Conservation (phyloP, 768 basidiomycete genomes). For the Pleurotus djamor region DNA sequence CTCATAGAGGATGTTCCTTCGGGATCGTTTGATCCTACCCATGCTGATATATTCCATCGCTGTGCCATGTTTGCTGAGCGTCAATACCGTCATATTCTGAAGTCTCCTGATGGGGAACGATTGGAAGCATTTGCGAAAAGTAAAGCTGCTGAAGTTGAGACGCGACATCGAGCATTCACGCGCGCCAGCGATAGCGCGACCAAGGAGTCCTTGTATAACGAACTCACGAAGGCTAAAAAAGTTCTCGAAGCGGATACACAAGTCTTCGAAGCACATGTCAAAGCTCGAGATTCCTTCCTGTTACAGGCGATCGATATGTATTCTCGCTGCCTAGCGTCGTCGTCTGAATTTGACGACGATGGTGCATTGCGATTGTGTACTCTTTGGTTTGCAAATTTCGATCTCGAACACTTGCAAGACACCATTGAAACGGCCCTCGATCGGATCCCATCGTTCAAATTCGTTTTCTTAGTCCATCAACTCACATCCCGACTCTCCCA, state of each 20-base stretch:
- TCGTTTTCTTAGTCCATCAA: constrained; percentile 91
- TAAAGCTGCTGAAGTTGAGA: constrained; percentile 67
- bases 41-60: constrained; percentile 68
- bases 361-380: constrained; percentile 81
- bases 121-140: constrained; percentile 72
- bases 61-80: constrained; percentile 89
- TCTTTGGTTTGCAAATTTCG: constrained; percentile 90
- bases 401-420: constrained; percentile 46
- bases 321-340: constrained; percentile 66
- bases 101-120: constrained; percentile 68
- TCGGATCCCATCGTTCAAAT: constrained; percentile 80
- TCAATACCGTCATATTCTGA: constrained; percentile 72
- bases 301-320: constrained; percentile 83
- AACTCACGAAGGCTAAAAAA: constrained; percentile 26
- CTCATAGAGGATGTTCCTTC: constrained; percentile 22
- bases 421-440: constrained; percentile 43
- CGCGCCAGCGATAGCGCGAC: constrained; percentile 4
- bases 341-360: constrained; percentile 75
- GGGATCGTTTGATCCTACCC: constrained; percentile 20
- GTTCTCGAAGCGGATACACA: constrained; percentile 44
- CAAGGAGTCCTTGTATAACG: constrained; percentile 14
- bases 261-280: constrained; percentile 53
- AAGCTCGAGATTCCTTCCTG: constrained; percentile 60
- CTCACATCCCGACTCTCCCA: constrained; percentile 84
- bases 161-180: constrained; percentile 36